A percentile compares a stretch with the other conserved stretches of the same genome.
Conservation (phyloP, 176 grass and related monocot genomes). For the Rhynchospora pubera region DNA sequence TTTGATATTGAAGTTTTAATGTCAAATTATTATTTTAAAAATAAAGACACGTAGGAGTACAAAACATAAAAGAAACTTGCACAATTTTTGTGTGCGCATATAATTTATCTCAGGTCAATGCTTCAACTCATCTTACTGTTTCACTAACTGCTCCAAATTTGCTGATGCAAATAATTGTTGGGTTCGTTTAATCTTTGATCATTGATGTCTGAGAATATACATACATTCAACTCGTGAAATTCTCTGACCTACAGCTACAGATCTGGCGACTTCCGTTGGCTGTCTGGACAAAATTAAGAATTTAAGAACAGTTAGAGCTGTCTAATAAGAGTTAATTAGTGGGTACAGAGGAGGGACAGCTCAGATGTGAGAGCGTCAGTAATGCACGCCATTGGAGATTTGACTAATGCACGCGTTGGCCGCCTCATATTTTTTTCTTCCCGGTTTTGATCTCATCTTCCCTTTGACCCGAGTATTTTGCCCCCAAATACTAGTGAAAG, state of each 20-base stretch:
- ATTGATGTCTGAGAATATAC: neutral
- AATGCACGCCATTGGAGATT: neutral
- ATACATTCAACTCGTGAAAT: neutral
- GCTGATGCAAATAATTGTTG: neutral
- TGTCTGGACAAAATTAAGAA: neutral
- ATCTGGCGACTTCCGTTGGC: neutral
- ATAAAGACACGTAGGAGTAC: no score
- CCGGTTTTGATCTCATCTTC: neutral
- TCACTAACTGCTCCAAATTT: neutral
- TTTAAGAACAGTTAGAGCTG: neutral
- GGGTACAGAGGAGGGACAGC: conserved; percentile 8
- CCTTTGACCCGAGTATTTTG: neutral
- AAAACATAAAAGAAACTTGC: no score
- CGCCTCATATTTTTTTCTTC: neutral
- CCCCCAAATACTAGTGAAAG: neutral
- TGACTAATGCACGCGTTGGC: neutral
- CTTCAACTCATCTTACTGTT: neutral
- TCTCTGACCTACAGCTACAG: neutral
- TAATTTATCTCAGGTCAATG: no score
- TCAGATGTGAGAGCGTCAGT: neutral
- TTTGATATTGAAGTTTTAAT: no score
- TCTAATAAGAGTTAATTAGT: neutral
- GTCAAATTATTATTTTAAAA: no score
- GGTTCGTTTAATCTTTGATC: neutral
- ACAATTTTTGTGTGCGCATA: no score